Conservation (phyloP, 129 eudicot genomes). For the Flaveria bidentis region DNA sequence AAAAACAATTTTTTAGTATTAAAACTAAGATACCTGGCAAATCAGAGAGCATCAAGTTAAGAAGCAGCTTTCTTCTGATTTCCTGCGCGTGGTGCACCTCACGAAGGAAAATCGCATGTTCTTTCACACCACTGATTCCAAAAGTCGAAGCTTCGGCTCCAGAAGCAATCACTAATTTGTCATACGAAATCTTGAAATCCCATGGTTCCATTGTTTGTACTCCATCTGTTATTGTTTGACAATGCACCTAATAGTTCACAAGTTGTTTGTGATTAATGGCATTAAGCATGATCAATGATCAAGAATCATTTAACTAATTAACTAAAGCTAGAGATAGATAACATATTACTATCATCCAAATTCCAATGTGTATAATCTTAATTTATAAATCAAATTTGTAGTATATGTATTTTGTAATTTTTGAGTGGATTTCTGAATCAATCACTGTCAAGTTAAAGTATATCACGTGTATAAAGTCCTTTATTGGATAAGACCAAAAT, state of each 20-base stretch:
- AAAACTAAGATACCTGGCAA: constrained; percentile 63
- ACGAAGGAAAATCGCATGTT: constrained; percentile 88
- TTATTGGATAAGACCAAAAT: too few species aligned
- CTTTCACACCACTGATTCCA: constrained; percentile 86
- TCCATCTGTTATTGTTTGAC: constrained; percentile 77
- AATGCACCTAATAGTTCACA: constrained; percentile 54
- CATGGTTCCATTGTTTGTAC: constrained; percentile 56
- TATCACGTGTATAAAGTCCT: too few species aligned
- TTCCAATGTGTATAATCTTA: background rate
- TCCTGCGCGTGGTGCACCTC: constrained; percentile 98
- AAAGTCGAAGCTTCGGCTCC: constrained; percentile 96
- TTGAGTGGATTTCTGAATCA: too few species aligned
- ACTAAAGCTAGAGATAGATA: background rate
- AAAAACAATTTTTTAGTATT: background rate
- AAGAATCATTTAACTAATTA: background rate
- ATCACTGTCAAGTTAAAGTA: too few species aligned
- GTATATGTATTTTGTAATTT: too few species aligned
- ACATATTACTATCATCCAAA: background rate
- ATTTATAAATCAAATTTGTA: background rate
- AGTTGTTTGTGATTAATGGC: background rate
- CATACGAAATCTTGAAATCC: constrained; percentile 77
- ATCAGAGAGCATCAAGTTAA: constrained; percentile 90
- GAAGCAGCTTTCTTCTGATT: constrained; percentile 81
- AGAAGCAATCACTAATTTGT: constrained; percentile 81
- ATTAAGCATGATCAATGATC: background rate